These are phyloP conservation scores for Yamadazyma kitorensis DNA, from an alignment of 805 yeast species.

Conservation along the genomic window DNA sequence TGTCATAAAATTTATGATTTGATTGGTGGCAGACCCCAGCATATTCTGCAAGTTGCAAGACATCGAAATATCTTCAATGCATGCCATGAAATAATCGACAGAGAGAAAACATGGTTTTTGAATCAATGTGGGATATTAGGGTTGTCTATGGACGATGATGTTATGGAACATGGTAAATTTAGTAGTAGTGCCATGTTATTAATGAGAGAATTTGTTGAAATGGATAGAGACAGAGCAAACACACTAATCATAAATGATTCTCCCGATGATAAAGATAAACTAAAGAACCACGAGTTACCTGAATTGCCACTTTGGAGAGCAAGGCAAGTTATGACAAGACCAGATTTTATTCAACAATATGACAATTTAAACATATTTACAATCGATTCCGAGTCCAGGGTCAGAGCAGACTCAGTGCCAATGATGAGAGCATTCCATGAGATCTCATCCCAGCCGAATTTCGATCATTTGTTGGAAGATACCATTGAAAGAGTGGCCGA, in stretches of 20 bases:
- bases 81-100: conserved; percentile 67
- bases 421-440: conserved; percentile 90
- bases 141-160: conserved; percentile 82
- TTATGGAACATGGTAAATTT: conserved; percentile 79
- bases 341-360: conserved; percentile 72
- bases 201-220: conserved; percentile 67
- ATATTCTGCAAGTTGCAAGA: conserved; percentile 65
- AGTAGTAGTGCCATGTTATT: conserved; percentile 70
- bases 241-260: conserved; percentile 31
- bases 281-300: conserved; percentile 55
- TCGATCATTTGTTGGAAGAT: conserved; percentile 61
- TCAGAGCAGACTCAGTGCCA: conserved; percentile 78
- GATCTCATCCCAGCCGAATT: conserved; percentile 67
- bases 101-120: conserved; percentile 82
- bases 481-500: conserved; percentile 68
- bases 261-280: conserved; percentile 16
- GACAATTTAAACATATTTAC: conserved; percentile 79
- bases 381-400: conserved; percentile 68
- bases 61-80: conserved; percentile 56
- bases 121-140: conserved; percentile 81
- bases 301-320: conserved; percentile 81
- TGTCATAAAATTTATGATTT: conserved; percentile 61
- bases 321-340: conserved; percentile 79
- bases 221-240: conserved; percentile 46
- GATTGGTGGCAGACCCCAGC: conserved; percentile 85